A percentile compares a stretch with the other conserved stretches of the same genome.
Conservation (phyloP, 2,329 filamentous ascomycete genomes). For the Zelopaecilomyces penicillatus region DNA sequence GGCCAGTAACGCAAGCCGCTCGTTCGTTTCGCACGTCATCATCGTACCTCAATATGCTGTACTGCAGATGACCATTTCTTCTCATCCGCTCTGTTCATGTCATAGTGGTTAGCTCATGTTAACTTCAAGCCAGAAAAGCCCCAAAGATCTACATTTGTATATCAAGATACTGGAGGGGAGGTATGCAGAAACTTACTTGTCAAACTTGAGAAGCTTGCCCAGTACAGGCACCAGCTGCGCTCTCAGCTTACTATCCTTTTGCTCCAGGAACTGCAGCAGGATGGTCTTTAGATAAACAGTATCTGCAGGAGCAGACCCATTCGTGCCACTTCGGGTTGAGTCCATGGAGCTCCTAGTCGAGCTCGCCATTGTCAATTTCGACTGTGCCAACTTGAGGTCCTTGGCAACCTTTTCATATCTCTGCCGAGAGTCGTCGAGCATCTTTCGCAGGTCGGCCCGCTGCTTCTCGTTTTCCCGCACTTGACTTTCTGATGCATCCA, state of each 20-base stretch:
- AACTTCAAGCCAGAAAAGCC: background rate
- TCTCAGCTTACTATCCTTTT: conserved; percentile 68
- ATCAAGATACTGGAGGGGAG: background rate
- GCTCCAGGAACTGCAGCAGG: conserved; percentile 71
- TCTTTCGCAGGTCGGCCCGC: conserved; percentile 62
- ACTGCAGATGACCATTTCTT: conserved; percentile 19
- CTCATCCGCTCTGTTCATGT: conserved; percentile 13
- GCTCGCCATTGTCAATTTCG: conserved; percentile 30
- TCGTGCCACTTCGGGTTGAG: conserved; percentile 25
- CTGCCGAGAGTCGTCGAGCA: conserved; percentile 68
- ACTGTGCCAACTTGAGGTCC: conserved; percentile 47
- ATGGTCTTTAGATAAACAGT: conserved; percentile 71
- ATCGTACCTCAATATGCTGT: conserved; percentile 15
- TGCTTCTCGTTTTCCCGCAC: conserved; percentile 77
- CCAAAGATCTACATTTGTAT: background rate
- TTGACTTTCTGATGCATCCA: conserved; percentile 83
- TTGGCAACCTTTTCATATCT: conserved; percentile 75
- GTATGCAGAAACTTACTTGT: conserved; percentile 48
- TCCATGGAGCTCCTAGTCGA: conserved; percentile 36
- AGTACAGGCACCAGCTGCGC: conserved; percentile 70
- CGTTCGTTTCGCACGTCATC: background rate
- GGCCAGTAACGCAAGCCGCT: too few relatives aligned
- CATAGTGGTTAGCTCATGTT: background rate
- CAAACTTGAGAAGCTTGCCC: conserved; percentile 67
- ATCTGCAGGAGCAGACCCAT: conserved; percentile 30